Base-by-base conservation (phyloP, 2,329 filamentous ascomycete species). In the Rhinocladiella similis region DNA sequence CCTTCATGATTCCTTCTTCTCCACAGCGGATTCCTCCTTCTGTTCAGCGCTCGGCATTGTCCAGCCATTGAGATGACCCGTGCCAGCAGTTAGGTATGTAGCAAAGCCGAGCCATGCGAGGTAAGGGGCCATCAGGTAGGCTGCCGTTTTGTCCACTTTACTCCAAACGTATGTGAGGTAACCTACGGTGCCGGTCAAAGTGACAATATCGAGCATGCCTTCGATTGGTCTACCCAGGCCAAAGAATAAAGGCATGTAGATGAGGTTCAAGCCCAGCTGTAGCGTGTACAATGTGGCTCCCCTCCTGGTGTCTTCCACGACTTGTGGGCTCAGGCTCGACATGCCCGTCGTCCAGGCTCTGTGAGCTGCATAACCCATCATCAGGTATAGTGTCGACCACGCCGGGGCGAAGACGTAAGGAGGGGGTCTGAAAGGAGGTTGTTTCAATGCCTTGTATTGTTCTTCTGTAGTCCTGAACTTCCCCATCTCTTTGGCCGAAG, bases 201-300 rank as follows among this genome's bases (percentile, higher is more conserved):
- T 80, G 25, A 89, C 74, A 49, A 96, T 87, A 70, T 97, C 90
- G 25, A 81, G 80, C 5, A 90, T 84, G 3, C 92, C 91, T 68
- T 85, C 83, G 50, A 87, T 79, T 1, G 91, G 91, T 14, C 84
- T 83, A 62, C 87, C 86, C 49, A 87, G 69, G n/a, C 83, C 81
- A 70, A 96, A 97, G 81, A 97, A 97, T 10, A 97, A 81, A 12
- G 93, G 93, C 83, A 91, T 97, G 90, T 90, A 97, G 52, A 87
- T 73, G 27, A 96, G 78, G 71, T 97, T 97, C 50, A 97, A 79
- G 10, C 82, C 89, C 5, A 97, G 85, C 74, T 97, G 92, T 57
- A 91, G 79, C 1, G 89, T 89, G 77, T 96, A 97, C 27, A 97
- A 80, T 0, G 88, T 90, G 56, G 90, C 87, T 63, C 86, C 88